Evolutionary conservation across 129 eudicot species (phyloP).

Genomic region (Heracleum sosnowskyi): DNA sequence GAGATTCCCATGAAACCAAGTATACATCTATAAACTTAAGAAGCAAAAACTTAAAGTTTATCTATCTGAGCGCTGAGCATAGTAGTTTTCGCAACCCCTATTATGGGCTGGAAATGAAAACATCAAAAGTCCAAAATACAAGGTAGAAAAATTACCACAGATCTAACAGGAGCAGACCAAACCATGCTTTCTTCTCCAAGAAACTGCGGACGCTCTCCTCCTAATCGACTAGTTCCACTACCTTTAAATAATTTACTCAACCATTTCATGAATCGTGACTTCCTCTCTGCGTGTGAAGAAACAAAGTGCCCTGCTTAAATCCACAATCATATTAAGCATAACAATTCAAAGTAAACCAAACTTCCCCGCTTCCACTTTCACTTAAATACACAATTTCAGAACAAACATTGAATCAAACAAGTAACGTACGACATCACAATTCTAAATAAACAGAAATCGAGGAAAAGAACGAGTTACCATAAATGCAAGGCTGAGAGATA

Average conservation of each 20-base stretch:
- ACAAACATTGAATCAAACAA: slow-evolving; percentile 5
- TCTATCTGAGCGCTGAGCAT: not conserved
- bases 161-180: slow-evolving; percentile 69
- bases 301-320: slow-evolving; percentile 47
- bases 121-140: not conserved
- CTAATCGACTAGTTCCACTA: slow-evolving; percentile 33
- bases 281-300: slow-evolving; percentile 63
- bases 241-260: slow-evolving; percentile 68
- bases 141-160: slow-evolving; percentile 46
- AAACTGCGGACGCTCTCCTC: slow-evolving; percentile 54
- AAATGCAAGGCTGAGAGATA: slow-evolving; percentile 61
- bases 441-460: not conserved
- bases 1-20: not conserved
- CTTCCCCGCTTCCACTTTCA: not conserved
- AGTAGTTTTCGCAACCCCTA: not conserved
- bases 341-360: not conserved
- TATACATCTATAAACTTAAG: not conserved
- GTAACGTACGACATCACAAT: not conserved
- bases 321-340: slow-evolving; percentile 6
- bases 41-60: not conserved
- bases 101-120: not conserved
- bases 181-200: slow-evolving; percentile 84
- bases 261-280: slow-evolving; percentile 89
- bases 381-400: not conserved
- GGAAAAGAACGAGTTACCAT: slow-evolving; percentile 30